Evolutionary conservation across 2,329 filamentous ascomycete genomes (phyloP), one percentile per base, ranked within the genome.

Genomic region (Phyllosticta citrichinensis): DNA sequence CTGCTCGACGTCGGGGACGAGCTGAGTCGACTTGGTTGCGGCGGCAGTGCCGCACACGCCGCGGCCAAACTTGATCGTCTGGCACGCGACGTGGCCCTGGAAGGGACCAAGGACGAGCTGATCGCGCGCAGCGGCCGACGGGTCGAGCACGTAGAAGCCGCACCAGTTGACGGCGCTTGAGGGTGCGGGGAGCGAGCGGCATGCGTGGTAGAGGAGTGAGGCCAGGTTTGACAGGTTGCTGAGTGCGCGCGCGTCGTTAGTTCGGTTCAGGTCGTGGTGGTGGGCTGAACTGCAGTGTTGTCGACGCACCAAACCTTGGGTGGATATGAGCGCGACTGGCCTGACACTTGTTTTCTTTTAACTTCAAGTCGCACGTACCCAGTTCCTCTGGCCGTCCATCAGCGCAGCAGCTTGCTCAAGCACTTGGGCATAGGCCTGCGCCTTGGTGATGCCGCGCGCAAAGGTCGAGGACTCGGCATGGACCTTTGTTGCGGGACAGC

Each of bases 381-480:
- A 93, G 69, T 93, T 92, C 57, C 85, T 80, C 71, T 93, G 89
- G 6, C 81, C 88, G 24, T 85, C 81, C 66, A 91, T 85, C 1
- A 94, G 77, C 1, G 84, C 84, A 64, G 83, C 80, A 0, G 87
- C 85, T 69, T 91, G 86, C 57, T 87, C 78, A 12, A 91, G 75
- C 1, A 93, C 84, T 68, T 92, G 88, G 64, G 82, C 80, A 66
- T 92, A 92, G 24, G 87, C 88, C 64, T 89, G 83, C 62, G 83
- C 78, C 73, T 92, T 93, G 58, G 80, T 83, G 63, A 90, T 73
- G 65, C 83, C 84, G 14, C 80, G 69, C 56, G 78, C 80, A 73
- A 93, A 93, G 68, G 84, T 89, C 58, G 88, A 89, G 2, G 88
- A 84, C 70, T 93, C 88, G 57, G 89, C 89, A 75, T 93, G 89